phyloP scores from a whole-genome alignment of 441 rosid species.

The Pelargonium australe region DNA sequence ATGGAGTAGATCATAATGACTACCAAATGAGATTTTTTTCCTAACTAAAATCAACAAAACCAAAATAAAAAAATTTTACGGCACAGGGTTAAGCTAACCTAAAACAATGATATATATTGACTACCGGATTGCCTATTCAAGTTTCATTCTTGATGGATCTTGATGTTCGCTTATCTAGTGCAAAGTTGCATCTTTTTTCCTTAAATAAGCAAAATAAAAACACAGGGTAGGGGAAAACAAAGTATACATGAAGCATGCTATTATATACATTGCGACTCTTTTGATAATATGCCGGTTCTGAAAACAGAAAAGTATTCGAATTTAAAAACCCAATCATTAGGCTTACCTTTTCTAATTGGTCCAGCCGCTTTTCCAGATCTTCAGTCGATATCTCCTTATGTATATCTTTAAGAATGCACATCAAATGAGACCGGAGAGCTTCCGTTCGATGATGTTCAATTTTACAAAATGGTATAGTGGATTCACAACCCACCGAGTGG shows the following conservation, averaged over 20 bases:
- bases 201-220: neutral
- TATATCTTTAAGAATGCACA: slow-evolving; percentile 46
- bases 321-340: neutral
- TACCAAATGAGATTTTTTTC: too few relatives aligned
- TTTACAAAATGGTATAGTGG: slow-evolving; percentile 44
- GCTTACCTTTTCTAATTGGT: slow-evolving; percentile 57
- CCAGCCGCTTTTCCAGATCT: slow-evolving; percentile 45
- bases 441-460: slow-evolving; percentile 50
- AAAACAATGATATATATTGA: too few relatives aligned
- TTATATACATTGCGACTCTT: neutral
- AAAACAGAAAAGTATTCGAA: neutral
- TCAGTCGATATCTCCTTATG: slow-evolving; percentile 49
- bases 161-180: neutral
- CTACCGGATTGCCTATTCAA: neutral
- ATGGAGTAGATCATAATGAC: too few relatives aligned
- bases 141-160: neutral
- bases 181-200: neutral
- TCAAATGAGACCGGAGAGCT: slow-evolving; percentile 46
- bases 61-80: too few relatives aligned
- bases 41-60: too few relatives aligned
- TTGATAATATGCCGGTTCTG: neutral
- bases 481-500: slow-evolving; percentile 60
- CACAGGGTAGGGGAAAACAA: too few relatives aligned
- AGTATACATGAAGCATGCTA: neutral
- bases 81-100: too few relatives aligned